A percentile compares a stretch with the other conserved stretches of the same genome.
Evolutionary conservation across 495 filamentous ascomycete genomes (phyloP).

Genomic region (Lophiotrema nucula): DNA sequence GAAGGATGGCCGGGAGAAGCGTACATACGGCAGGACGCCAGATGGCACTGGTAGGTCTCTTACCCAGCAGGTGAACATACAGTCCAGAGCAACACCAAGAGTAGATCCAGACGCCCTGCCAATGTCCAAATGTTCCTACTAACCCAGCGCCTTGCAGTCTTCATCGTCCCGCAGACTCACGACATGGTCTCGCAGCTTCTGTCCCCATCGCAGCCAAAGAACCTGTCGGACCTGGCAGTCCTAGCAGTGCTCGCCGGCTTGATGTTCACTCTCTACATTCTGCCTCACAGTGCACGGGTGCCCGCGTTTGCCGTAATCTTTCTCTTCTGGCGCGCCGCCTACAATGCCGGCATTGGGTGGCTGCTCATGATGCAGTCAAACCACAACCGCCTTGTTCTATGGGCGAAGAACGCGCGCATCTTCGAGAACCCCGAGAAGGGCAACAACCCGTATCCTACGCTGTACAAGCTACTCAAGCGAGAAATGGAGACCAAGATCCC

Average conservation of each 20-base stretch:
- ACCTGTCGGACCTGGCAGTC: constrained; percentile 78
- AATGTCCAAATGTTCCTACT: constrained; percentile 1
- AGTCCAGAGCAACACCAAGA: not conserved
- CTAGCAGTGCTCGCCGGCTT: constrained; percentile 76
- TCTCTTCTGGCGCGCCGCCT: constrained; percentile 86
- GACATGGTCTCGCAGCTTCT: constrained; percentile 98
- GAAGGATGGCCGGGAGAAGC: constrained; percentile 59
- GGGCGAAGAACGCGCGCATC: constrained; percentile 80
- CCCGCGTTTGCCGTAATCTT: constrained; percentile 79
- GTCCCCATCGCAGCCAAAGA: constrained; percentile 93
- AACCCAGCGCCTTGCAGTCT: constrained; percentile 57
- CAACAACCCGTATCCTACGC: constrained; percentile 72
- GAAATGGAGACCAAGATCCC: constrained; percentile 95
- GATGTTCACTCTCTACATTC: constrained; percentile 65
- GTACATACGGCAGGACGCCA: constrained; percentile 88
- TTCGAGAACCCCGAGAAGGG: constrained; percentile 81
- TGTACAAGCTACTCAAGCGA: constrained; percentile 78
- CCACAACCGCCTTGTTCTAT: constrained; percentile 77
- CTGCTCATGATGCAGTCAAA: constrained; percentile 87
- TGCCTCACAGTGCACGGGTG: constrained; percentile 64
- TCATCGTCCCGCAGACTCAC: constrained; percentile 92
- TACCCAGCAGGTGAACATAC: not conserved
- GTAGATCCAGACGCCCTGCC: not conserved
- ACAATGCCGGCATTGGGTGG: constrained; percentile 92
- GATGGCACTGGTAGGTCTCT: constrained; percentile 75